Evolutionary conservation across 139 green algal species (phyloP), one percentile per base, ranked within the genome.

Genomic region (Spirogloea muscicola): DNA sequence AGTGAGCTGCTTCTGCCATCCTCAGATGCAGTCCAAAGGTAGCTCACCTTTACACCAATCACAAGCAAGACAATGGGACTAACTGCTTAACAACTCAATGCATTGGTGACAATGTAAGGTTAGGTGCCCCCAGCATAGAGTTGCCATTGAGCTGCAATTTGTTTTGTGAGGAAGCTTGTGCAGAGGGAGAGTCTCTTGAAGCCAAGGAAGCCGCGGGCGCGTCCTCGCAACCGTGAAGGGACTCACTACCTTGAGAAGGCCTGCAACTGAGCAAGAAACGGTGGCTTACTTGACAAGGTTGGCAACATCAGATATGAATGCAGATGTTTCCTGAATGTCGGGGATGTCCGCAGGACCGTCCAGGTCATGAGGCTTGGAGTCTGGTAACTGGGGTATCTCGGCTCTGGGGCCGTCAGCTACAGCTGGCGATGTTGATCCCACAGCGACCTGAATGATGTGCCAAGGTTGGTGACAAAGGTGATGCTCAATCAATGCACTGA

Each of bases 261-360:
- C 60, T 44, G 49, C 33, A 68, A 51, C 4, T 37, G 37, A 68
- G 4, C 31, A 29, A n/a, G 60, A 27, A 51, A 9, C 3, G 3
- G 3, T 43, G 44, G 34, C 60, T 70, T n/a, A 76, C 68, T 76
- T 76, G 42, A 76, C 49, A 9, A 76, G 42, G 68, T 43, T 76
- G 0, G 68, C 9, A 1, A 76, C 68, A 5, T 68, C 49, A 36
- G 49, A 40, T 27, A 76, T 76, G 68, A 76, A 76, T 36, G 48
- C 39, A 58, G 68, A 76, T 18, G 63, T 62, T 13, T 72, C 63
- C 31, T 72, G 37, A 62, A 62, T 63, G n/a, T 72, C 42, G 46
- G 9, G 9, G 55, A 13, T 38, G 31, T 10, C 29, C 13, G 33
- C 55, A 64, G 16, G 55, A 38, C 10, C 33, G 27, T 64, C 55